A percentile compares a stretch with the other conserved stretches of the same genome.
These are phyloP conservation scores for Olyra latifolia DNA, from an alignment of 176 grass and related monocot species.

Conservation along the genomic window DNA sequence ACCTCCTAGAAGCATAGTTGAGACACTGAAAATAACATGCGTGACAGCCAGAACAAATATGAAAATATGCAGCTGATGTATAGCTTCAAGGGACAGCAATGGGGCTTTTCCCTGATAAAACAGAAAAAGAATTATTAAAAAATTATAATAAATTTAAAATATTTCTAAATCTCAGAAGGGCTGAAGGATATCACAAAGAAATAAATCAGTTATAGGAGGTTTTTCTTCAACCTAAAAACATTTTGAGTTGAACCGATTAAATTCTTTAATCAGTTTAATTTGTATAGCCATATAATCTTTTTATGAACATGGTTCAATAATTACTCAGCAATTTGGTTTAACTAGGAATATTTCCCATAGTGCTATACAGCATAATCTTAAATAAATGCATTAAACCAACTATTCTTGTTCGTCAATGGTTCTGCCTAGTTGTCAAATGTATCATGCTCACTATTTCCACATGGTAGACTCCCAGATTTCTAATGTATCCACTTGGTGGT, in stretches of 20 bases:
- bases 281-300: neutral
- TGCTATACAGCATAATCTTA: neutral
- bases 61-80: conserved; percentile 17
- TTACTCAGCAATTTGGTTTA: neutral
- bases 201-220: neutral
- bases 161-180: neutral
- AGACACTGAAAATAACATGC: conserved; percentile 36
- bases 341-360: neutral
- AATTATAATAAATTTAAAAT: too few species aligned
- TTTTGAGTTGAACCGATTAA: neutral
- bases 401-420: neutral
- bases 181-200: neutral
- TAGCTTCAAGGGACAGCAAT: neutral
- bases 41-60: conserved; percentile 43
- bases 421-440: conserved; percentile 6
- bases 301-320: neutral
- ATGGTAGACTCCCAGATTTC: neutral
- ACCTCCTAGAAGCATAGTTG: conserved; percentile 50
- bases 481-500: conserved; percentile 10
- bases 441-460: neutral
- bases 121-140: too few species aligned
- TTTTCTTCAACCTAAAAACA: neutral
- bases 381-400: neutral
- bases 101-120: neutral
- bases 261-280: neutral